Conservation (phyloP, 768 basidiomycete species). For the Xerocomus brunneocitrinus region DNA sequence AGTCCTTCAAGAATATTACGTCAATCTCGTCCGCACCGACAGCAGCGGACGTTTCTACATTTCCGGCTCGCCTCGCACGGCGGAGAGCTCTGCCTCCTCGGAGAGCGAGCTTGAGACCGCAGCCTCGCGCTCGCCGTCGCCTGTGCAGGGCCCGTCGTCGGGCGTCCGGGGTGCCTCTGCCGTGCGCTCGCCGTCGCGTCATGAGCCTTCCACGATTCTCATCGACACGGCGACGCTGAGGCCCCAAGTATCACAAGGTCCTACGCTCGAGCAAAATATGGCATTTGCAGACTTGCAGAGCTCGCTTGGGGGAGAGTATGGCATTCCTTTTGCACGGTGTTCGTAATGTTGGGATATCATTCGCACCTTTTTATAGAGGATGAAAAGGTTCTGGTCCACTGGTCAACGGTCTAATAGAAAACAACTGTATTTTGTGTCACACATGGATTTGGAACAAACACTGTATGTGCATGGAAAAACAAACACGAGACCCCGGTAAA, state of each 20-base stretch:
- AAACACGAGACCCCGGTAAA: constrained; percentile 10
- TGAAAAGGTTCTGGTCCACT: not conserved
- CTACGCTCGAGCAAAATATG: constrained; percentile 82
- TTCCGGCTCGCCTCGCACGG: constrained; percentile 35
- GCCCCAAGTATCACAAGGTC: constrained; percentile 46
- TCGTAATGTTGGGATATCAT: not conserved
- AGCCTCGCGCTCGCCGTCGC: constrained; percentile 51
- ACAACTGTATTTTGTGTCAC: constrained; percentile 12
- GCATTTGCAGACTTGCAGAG: constrained; percentile 69
- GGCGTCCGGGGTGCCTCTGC: constrained; percentile 21
- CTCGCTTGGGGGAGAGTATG: constrained; percentile 34
- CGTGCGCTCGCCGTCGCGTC: constrained; percentile 23
- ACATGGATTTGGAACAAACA: constrained; percentile 9
- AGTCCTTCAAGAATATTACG: constrained; percentile 88
- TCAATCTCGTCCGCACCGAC: constrained; percentile 87
- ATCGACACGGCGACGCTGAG: constrained; percentile 35
- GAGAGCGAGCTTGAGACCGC: constrained; percentile 56
- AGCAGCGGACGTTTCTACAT: constrained; percentile 56
- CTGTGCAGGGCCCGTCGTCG: constrained; percentile 21
- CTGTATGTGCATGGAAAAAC: constrained; percentile 24
- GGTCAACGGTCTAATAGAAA: constrained; percentile 1
- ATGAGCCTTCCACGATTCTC: constrained; percentile 35
- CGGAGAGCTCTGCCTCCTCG: constrained; percentile 41
- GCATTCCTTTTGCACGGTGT: constrained; percentile 15
- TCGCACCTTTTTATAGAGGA: constrained; percentile 1